Evolutionary conservation across 352 stramenopile genomes (phyloP).

Genomic region (Phytopythium vexans): DNA sequence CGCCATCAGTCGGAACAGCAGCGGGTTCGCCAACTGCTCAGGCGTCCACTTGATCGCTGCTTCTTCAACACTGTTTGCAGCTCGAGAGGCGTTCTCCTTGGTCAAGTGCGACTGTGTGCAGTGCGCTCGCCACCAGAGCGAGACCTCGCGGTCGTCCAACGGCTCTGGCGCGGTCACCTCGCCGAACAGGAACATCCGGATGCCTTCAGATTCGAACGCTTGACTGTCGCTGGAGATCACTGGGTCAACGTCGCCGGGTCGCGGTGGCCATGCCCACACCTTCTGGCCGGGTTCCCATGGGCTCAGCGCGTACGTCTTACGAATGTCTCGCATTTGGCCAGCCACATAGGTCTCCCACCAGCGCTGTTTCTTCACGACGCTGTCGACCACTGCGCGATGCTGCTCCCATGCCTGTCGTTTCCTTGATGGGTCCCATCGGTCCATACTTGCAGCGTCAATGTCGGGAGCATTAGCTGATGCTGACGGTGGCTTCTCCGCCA

Average conservation of each 20-base stretch:
- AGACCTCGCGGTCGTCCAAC: constrained; percentile 34
- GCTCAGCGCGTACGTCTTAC: constrained; percentile 25
- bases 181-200: constrained; percentile 33
- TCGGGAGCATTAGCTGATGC: no score
- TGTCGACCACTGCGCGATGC: constrained; percentile 29
- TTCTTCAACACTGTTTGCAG: not conserved
- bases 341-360: constrained; percentile 58
- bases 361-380: constrained; percentile 26
- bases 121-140: constrained; percentile 58
- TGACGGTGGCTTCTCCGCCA: constrained; percentile 15
- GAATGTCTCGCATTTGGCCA: constrained; percentile 45
- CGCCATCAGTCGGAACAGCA: constrained; percentile 38
- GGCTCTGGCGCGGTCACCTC: constrained; percentile 4
- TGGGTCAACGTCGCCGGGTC: constrained; percentile 1
- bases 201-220: constrained; percentile 10
- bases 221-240: not conserved
- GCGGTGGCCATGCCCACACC: constrained; percentile 44
- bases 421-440: constrained; percentile 13
- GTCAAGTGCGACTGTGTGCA: constrained; percentile 45
- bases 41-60: constrained; percentile 27
- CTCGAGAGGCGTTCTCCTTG: constrained; percentile 17
- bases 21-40: constrained; percentile 43
- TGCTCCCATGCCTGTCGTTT: constrained; percentile 33
- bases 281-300: constrained; percentile 46
- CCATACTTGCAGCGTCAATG: constrained; percentile 2